These are phyloP conservation scores for Secale cereale DNA, from an alignment of 176 grass and related monocot genomes.

Conservation along the genomic window DNA sequence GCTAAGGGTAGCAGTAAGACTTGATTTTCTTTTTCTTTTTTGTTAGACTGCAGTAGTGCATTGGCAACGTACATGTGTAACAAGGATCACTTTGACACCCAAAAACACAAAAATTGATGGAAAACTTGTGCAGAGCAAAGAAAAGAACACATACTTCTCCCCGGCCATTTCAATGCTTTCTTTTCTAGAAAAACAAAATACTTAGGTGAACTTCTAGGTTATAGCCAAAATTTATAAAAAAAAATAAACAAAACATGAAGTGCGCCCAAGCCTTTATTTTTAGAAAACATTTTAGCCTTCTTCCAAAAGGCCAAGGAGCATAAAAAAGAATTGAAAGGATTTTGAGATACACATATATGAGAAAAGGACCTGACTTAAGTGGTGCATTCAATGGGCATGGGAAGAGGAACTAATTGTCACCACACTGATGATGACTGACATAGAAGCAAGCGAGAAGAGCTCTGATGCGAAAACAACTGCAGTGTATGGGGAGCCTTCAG, in stretches of 20 bases:
- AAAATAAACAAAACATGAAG: neutral
- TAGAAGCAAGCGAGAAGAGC: slow-evolving; percentile 1
- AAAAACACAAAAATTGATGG: neutral
- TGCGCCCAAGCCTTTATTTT: neutral
- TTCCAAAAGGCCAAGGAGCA: neutral
- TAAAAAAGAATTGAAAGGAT: neutral
- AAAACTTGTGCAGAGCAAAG: neutral
- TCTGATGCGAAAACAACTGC: neutral
- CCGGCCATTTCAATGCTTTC: neutral
- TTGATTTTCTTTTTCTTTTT: neutral
- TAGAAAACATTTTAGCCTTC: neutral
- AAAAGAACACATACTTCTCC: neutral
- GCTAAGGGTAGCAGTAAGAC: neutral
- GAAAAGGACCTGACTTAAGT: slow-evolving; percentile 26
- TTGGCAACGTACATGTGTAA: neutral
- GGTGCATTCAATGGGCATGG: neutral
- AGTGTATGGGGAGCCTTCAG: neutral
- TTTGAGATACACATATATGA: neutral
- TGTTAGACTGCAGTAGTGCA: neutral
- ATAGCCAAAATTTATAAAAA: neutral
- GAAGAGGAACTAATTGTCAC: neutral
- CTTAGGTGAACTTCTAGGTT: neutral
- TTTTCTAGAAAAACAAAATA: neutral
- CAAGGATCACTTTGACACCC: neutral
- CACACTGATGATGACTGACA: slow-evolving; percentile 7